Evolutionary conservation across 345 rosid genomes (phyloP).

Genomic region (Angophora floribunda): DNA sequence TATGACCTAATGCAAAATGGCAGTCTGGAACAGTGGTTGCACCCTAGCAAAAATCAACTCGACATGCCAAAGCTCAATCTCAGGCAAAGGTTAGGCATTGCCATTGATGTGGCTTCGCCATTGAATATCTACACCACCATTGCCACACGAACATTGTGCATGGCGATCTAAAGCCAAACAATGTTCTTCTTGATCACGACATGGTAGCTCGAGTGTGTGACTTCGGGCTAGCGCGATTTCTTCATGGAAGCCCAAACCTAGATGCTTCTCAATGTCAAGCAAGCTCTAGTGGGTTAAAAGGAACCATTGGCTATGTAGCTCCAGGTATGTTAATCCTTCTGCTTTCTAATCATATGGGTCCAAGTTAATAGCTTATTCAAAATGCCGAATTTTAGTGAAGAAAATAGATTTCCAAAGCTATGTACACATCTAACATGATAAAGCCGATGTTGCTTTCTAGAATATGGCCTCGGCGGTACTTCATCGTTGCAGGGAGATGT

Average conservation of each 20-base stretch:
- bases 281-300: background rate
- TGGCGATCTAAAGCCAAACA: background rate
- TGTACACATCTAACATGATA: too few species aligned
- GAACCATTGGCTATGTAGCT: background rate
- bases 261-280: background rate
- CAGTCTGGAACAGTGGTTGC: background rate
- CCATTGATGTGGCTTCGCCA: background rate
- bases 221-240: background rate
- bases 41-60: background rate
- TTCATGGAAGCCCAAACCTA: background rate
- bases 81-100: background rate
- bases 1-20: background rate
- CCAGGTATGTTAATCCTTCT: background rate
- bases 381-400: too few species aligned
- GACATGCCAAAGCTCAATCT: background rate
- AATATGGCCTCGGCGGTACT: too few species aligned
- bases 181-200: background rate
- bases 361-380: too few species aligned
- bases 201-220: background rate
- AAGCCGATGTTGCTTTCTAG: too few species aligned
- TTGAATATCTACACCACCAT: background rate
- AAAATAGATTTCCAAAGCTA: too few species aligned
- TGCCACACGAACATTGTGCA: background rate
- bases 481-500: background rate
- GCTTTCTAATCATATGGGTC: too few species aligned